A percentile compares a stretch with the other conserved stretches of the same genome.
These are phyloP conservation scores for Nicotiana tomentosiformis DNA, from an alignment of 257 asterid genomes.

Conservation along the genomic window DNA sequence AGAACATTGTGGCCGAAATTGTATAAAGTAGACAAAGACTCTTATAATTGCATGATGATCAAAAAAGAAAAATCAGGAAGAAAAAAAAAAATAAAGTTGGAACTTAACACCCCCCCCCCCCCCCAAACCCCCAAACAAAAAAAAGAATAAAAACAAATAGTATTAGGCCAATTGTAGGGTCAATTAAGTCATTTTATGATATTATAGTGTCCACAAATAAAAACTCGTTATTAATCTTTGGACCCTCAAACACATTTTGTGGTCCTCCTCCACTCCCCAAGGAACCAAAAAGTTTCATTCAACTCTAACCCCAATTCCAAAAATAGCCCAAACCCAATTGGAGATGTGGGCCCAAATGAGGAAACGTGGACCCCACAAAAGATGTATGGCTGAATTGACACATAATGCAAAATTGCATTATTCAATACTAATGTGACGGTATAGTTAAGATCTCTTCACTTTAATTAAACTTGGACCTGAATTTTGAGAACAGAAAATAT, in stretches of 20 bases:
- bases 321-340: neutral
- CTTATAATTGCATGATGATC: neutral
- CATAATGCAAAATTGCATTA: neutral
- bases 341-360: neutral
- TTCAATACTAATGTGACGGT: neutral
- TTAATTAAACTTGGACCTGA: neutral
- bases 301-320: neutral
- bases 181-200: neutral
- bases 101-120: neutral
- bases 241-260: neutral
- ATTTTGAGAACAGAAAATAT: neutral
- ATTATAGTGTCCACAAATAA: neutral
- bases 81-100: conserved; percentile 11
- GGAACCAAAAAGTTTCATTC: neutral
- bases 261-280: conserved; percentile 1
- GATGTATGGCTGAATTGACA: neutral
- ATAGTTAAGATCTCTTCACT: neutral
- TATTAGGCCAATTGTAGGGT: neutral
- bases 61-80: neutral
- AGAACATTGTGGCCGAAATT: no score
- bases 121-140: no score
- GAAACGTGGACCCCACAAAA: neutral
- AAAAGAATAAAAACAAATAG: no score
- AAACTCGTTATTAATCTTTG: neutral
- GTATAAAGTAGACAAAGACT: neutral